Conservation (phyloP, 225 moss, liverwort and hornwort genomes). For the Takakia lepidozioides region DNA sequence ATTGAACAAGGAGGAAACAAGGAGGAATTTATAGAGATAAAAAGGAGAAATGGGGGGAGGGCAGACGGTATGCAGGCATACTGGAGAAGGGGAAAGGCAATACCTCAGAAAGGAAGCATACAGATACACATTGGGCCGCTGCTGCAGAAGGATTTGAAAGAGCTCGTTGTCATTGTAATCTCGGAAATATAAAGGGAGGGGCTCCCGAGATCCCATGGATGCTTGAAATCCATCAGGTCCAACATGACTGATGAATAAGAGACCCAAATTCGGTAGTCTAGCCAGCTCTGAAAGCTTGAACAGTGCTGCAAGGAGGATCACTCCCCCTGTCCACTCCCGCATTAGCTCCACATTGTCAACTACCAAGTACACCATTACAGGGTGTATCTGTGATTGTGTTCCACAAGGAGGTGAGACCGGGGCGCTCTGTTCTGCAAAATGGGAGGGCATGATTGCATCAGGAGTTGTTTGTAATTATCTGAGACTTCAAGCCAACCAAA, state of each 20-base stretch:
- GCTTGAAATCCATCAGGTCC: slow-evolving; percentile 74
- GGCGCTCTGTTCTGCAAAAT: slow-evolving; percentile 49
- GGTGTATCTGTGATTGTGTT: slow-evolving; percentile 8
- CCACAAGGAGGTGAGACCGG: slow-evolving; percentile 20
- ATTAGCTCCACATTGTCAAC: slow-evolving; percentile 86
- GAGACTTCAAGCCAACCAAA: too few relatives aligned
- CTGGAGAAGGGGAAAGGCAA: background rate
- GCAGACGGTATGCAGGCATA: too few relatives aligned
- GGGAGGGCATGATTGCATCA: slow-evolving; percentile 21
- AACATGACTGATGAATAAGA: slow-evolving; percentile 67
- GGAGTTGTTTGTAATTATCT: too few relatives aligned
- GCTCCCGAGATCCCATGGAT: slow-evolving; percentile 48
- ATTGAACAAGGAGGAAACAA: too few relatives aligned
- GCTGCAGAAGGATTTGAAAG: slow-evolving; percentile 63
- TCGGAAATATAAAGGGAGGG: slow-evolving; percentile 61
- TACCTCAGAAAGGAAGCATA: slow-evolving; percentile 83
- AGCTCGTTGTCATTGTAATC: slow-evolving; percentile 87
- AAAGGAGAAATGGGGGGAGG: too few relatives aligned
- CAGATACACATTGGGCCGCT: slow-evolving; percentile 71
- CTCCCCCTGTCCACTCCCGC: slow-evolving; percentile 63
- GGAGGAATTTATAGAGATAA: too few relatives aligned
- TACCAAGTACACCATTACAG: slow-evolving; percentile 59
- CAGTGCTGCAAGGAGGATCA: slow-evolving; percentile 56
- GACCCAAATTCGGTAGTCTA: slow-evolving; percentile 58
- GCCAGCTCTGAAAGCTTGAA: slow-evolving; percentile 67